Percentiles rank a stretch among this genome's conserved stretches.
phyloP scores from a whole-genome alignment of 768 basidiomycete genomes.

The Podaxis mareebaensis region DNA sequence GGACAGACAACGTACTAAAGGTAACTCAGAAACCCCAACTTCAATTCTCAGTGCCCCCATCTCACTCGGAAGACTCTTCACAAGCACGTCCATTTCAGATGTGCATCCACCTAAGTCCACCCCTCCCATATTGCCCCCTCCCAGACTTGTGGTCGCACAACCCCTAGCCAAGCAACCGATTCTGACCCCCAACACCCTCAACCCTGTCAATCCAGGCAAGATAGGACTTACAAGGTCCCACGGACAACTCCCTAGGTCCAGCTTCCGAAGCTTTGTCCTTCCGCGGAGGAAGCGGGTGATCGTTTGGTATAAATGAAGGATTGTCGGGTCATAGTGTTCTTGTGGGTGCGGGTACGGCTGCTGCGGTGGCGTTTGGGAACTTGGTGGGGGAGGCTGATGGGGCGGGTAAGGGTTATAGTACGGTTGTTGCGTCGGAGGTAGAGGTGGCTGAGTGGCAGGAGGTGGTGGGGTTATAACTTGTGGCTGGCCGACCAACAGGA shows the following conservation, averaged over 20 bases:
- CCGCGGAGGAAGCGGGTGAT: slow-evolving; percentile 55
- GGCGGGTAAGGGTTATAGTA: neutral
- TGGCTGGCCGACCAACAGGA: slow-evolving; percentile 58
- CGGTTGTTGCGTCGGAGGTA: slow-evolving; percentile 29
- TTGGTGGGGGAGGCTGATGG: neutral
- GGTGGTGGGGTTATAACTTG: neutral
- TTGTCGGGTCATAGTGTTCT: slow-evolving; percentile 14
- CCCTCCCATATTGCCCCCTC: neutral
- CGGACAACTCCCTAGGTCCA: slow-evolving; percentile 67
- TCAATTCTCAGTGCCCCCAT: slow-evolving; percentile 60
- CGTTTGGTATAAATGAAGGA: slow-evolving; percentile 44
- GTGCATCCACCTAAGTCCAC: neutral
- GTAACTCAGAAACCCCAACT: slow-evolving; percentile 53
- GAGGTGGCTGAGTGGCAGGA: slow-evolving; percentile 38
- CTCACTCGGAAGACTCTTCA: slow-evolving; percentile 23
- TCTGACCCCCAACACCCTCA: slow-evolving; percentile 59
- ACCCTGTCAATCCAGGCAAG: slow-evolving; percentile 48
- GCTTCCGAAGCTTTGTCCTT: slow-evolving; percentile 47
- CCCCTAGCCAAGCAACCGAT: slow-evolving; percentile 33
- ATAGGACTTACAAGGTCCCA: slow-evolving; percentile 58
- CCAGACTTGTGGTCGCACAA: neutral
- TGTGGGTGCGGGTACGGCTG: slow-evolving; percentile 5
- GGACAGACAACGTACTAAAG: slow-evolving; percentile 39
- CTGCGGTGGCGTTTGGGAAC: neutral
- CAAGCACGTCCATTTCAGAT: slow-evolving; percentile 10